A percentile compares a stretch with the other conserved stretches of the same genome.
Conservation (phyloP, 164 flowering plant genomes). For the Platanus orientalis region DNA sequence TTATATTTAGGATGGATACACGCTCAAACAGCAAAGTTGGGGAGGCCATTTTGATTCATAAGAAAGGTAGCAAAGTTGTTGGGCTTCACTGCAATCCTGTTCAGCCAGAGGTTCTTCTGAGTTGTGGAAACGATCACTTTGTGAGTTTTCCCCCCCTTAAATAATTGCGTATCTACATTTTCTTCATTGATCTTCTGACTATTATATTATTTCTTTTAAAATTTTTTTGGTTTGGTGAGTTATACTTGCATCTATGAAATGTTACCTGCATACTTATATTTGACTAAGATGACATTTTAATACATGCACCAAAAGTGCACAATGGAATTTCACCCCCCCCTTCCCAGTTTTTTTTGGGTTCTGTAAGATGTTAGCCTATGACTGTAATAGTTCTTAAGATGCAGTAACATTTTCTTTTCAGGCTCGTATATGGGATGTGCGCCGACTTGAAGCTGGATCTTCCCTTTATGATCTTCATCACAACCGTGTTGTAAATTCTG, state of each 20-base stretch:
- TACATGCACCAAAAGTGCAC: too few relatives aligned
- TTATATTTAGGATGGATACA: conserved; percentile 52
- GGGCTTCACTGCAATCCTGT: conserved; percentile 92
- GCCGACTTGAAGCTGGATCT: conserved; percentile 57
- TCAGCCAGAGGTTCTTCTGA: conserved; percentile 81
- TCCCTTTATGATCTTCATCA: conserved; percentile 58
- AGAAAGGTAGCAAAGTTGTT: conserved; percentile 84
- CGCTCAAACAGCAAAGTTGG: conserved; percentile 54
- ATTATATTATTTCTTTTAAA: neutral
- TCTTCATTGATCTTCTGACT: neutral
- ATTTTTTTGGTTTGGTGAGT: too few relatives aligned
- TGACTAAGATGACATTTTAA: too few relatives aligned
- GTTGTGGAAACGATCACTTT: conserved; percentile 95
- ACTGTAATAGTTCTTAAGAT: neutral
- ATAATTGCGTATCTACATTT: too few relatives aligned
- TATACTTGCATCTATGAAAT: too few relatives aligned
- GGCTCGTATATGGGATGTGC: conserved; percentile 95
- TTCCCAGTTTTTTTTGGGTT: too few relatives aligned
- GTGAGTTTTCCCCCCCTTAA: conserved; percentile 39
- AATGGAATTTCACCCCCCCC: too few relatives aligned
- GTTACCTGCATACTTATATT: too few relatives aligned
- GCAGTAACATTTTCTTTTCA: conserved; percentile 17
- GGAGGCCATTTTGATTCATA: conserved; percentile 70
- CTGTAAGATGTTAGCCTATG: neutral
- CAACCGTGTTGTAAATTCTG: conserved; percentile 83